Evolutionary conservation across 139 green algal genomes (phyloP).

Genomic region (Closterium sp.): DNA sequence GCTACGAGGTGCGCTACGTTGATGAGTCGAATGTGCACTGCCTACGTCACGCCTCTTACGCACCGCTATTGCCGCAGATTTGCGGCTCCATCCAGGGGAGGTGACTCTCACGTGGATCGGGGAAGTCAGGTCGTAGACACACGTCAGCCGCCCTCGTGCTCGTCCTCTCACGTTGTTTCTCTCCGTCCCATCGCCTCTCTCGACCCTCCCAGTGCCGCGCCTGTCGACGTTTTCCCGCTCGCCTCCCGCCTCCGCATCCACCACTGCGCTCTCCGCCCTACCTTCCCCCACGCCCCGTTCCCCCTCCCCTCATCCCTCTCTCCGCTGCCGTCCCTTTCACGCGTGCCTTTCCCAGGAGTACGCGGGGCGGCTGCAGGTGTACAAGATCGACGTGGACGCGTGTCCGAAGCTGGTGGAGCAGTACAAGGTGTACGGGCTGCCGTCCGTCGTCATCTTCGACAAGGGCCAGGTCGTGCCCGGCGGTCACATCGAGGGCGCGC

Average conservation of each 20-base stretch:
- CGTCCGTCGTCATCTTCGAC: slow-evolving; percentile 88
- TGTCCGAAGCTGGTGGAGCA: slow-evolving; percentile 81
- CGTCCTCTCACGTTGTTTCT: too few species aligned
- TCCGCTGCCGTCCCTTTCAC: not conserved
- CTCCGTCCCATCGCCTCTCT: not conserved
- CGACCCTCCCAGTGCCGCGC: not conserved
- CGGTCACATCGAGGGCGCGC: slow-evolving; percentile 78
- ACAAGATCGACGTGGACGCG: slow-evolving; percentile 87
- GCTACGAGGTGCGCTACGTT: too few species aligned
- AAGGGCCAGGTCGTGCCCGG: slow-evolving; percentile 75
- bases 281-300: not conserved
- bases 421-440: slow-evolving; percentile 94
- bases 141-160: too few species aligned
- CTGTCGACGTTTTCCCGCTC: not conserved
- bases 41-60: not conserved
- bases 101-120: too few species aligned
- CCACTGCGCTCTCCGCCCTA: not conserved
- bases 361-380: slow-evolving; percentile 75
- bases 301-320: not conserved
- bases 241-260: not conserved
- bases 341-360: slow-evolving; percentile 32
- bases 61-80: not conserved
- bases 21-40: not conserved
- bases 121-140: too few species aligned
- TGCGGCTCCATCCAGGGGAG: not conserved